Conservation (phyloP, 768 basidiomycete species). For the Termitomyces heimii region DNA sequence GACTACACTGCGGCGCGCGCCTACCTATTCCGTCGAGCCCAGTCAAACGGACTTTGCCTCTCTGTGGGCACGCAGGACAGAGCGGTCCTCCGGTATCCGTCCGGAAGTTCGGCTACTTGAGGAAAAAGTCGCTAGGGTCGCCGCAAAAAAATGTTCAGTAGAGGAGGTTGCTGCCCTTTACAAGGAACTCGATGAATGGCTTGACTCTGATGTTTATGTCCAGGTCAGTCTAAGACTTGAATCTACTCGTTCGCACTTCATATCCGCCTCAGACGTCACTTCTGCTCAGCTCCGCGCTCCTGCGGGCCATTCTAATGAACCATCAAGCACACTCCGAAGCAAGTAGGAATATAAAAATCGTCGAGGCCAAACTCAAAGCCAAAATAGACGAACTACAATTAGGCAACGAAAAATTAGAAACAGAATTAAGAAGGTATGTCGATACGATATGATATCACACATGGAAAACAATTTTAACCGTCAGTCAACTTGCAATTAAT, state of each 20-base stretch:
- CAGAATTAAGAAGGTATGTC: conserved; percentile 67
- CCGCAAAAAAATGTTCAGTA: conserved; percentile 81
- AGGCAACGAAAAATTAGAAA: conserved; percentile 53
- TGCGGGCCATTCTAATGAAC: conserved; percentile 80
- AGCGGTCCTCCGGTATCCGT: conserved; percentile 37
- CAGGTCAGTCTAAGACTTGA: conserved; percentile 43
- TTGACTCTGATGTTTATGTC: conserved; percentile 55
- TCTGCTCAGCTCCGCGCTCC: conserved; percentile 67
- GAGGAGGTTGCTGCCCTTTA: conserved; percentile 78
- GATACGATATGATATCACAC: conserved; percentile 8
- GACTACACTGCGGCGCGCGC: conserved; percentile 57
- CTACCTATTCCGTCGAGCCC: conserved; percentile 36
- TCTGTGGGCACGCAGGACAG: conserved; percentile 39
- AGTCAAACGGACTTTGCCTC: conserved; percentile 34
- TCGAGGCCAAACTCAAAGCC: conserved; percentile 56
- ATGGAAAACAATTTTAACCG: conserved; percentile 15
- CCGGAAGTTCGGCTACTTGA: conserved; percentile 64
- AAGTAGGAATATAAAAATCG: conserved; percentile 56
- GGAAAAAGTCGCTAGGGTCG: conserved; percentile 72
- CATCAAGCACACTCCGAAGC: conserved; percentile 77
- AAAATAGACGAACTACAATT: conserved; percentile 63
- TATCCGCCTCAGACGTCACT: conserved; percentile 41
- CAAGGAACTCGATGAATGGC: conserved; percentile 75
- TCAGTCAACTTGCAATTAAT: conserved; percentile 12
- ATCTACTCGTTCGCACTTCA: not conserved